Evolutionary conservation across 2,329 filamentous ascomycete species (phyloP).

Genomic region (Fusarium proliferatum): DNA sequence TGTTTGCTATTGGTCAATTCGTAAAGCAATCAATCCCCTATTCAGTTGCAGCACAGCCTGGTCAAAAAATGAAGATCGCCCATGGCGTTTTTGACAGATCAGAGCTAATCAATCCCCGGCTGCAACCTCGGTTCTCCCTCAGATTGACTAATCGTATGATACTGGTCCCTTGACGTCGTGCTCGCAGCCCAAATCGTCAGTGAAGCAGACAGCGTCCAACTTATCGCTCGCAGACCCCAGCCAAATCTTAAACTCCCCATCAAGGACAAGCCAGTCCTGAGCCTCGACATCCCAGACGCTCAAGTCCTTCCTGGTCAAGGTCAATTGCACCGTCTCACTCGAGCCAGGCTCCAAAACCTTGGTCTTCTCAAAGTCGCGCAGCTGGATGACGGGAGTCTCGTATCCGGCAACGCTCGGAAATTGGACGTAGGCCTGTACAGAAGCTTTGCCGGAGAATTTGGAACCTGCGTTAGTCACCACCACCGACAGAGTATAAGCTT

Average conservation of each 20-base stretch:
- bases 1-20: not conserved
- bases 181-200: constrained; percentile 47
- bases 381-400: constrained; percentile 75
- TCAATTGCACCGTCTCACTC: constrained; percentile 64
- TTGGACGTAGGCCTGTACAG: constrained; percentile 59
- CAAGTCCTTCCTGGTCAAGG: constrained; percentile 73
- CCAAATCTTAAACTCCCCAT: constrained; percentile 54
- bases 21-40: not conserved
- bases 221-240: constrained; percentile 53
- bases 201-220: constrained; percentile 47
- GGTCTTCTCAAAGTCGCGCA: constrained; percentile 80
- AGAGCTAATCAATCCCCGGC: not conserved
- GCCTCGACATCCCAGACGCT: constrained; percentile 76
- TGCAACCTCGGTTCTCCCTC: not conserved
- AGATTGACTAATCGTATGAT: constrained; percentile 18
- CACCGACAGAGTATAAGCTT: constrained; percentile 56
- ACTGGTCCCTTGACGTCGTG: constrained; percentile 17
- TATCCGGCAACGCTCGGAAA: constrained; percentile 52
- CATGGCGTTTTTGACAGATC: constrained; percentile 7
- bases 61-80: constrained; percentile 6
- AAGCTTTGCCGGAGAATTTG: constrained; percentile 56
- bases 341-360: constrained; percentile 63
- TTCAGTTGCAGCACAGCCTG: not conserved
- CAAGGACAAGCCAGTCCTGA: constrained; percentile 74
- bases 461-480: constrained; percentile 65